A percentile compares a stretch with the other conserved stretches of the same genome.
Evolutionary conservation across 179 eudicot species (phyloP).

Genomic region (Amaranthus tricolor): DNA sequence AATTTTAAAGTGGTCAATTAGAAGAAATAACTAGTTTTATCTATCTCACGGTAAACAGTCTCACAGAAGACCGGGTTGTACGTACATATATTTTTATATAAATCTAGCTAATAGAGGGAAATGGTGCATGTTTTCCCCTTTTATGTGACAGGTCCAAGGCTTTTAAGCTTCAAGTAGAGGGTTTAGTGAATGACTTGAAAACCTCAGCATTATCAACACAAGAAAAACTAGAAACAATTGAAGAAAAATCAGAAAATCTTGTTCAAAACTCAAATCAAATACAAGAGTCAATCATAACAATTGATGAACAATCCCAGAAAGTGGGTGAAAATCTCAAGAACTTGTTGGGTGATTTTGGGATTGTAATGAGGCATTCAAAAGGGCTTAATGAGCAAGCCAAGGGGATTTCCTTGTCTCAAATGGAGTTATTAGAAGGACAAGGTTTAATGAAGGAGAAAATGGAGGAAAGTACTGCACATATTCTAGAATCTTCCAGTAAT

Average conservation of each 20-base stretch:
- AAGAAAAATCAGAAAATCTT: conserved; percentile 53
- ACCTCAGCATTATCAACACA: conserved; percentile 56
- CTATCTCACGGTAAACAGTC: too few species aligned
- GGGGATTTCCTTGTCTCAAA: conserved; percentile 23
- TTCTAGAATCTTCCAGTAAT: conserved; percentile 24
- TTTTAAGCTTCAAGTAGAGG: conserved; percentile 69
- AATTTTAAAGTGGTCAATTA: too few species aligned
- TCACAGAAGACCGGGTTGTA: too few species aligned
- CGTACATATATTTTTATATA: too few species aligned
- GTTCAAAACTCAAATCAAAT: conserved; percentile 44
- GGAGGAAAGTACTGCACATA: conserved; percentile 27
- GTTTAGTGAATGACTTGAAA: conserved; percentile 69
- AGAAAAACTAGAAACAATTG: conserved; percentile 57
- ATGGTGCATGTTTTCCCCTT: background rate
- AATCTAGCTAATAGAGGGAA: background rate
- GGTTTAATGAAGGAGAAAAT: conserved; percentile 24
- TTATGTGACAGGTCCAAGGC: conserved; percentile 53
- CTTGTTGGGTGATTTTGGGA: conserved; percentile 19
- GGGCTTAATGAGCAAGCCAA: conserved; percentile 30
- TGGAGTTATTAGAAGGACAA: conserved; percentile 30
- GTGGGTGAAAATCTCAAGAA: conserved; percentile 25
- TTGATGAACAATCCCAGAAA: conserved; percentile 26
- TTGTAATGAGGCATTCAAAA: conserved; percentile 21
- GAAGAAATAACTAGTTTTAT: too few species aligned
- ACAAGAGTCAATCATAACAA: conserved; percentile 40